These are phyloP conservation scores for Tardiomyces blankii DNA, from an alignment of 1,139 yeast genomes.

Conservation along the genomic window DNA sequence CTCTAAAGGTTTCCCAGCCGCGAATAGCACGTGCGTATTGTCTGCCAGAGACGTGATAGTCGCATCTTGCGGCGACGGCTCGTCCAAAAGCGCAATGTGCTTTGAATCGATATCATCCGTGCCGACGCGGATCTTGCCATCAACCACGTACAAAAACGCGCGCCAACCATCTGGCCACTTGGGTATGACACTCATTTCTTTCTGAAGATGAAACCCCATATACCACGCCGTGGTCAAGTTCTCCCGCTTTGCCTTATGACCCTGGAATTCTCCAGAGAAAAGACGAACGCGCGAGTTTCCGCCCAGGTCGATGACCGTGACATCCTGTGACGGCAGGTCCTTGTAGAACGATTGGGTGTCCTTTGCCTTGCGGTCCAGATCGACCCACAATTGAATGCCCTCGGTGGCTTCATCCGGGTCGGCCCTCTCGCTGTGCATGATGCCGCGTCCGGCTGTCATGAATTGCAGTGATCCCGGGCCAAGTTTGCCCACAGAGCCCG, in stretches of 20 bases:
- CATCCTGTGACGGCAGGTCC: slow-evolving; percentile 59
- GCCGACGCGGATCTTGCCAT: slow-evolving; percentile 44
- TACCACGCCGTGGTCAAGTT: slow-evolving; percentile 77
- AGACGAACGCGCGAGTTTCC: slow-evolving; percentile 61
- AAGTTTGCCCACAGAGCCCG: slow-evolving; percentile 62
- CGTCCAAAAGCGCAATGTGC: slow-evolving; percentile 36
- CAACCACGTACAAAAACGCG: slow-evolving; percentile 56
- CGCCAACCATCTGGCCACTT: slow-evolving; percentile 50
- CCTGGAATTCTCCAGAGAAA: slow-evolving; percentile 67
- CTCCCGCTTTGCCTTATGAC: slow-evolving; percentile 62
- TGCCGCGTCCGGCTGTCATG: slow-evolving; percentile 82
- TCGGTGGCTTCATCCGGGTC: slow-evolving; percentile 33
- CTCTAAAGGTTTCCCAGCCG: slow-evolving; percentile 61
- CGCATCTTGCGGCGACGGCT: slow-evolving; percentile 14
- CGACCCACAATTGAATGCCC: slow-evolving; percentile 68
- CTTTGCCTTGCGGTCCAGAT: slow-evolving; percentile 60
- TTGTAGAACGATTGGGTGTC: slow-evolving; percentile 67
- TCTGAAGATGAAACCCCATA: slow-evolving; percentile 53
- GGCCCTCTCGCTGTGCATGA: slow-evolving; percentile 52
- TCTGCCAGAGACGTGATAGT: slow-evolving; percentile 15
- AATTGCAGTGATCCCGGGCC: slow-evolving; percentile 74
- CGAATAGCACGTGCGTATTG: slow-evolving; percentile 18
- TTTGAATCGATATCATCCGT: slow-evolving; percentile 33
- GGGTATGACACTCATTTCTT: slow-evolving; percentile 61
- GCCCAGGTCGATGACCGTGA: slow-evolving; percentile 59